Evolutionary conservation across 2,329 filamentous ascomycete genomes (phyloP), one percentile per base, ranked within the genome.

Genomic region (Scedosporium minutisporum): DNA sequence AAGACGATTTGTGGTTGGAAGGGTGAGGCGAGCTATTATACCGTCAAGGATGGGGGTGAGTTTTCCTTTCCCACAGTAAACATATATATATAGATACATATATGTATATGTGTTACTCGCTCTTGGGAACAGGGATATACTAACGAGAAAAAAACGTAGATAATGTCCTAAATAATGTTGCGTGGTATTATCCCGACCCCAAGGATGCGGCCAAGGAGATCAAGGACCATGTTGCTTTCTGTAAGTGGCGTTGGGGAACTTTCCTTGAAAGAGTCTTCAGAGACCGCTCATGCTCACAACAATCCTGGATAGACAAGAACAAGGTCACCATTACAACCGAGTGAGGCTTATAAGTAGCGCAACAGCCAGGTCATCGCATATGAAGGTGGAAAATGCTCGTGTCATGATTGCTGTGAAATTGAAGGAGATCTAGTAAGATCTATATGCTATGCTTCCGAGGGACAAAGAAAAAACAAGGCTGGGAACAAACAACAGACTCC

Each of bases 111-210:
- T 44, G 9, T 7, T 44, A 44, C 10, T n/a, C 42, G 9, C 9
- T 14, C 42, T n/a, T 21, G 3, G 7, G 44, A 23, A 23, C 44
- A 48, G 1, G 44, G 44, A 7, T 7, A 18, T 1, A 14, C 33
- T 9, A 38, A 29, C n/a, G 7, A 41, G 23, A 9, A 6, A 27
- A 29, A 18, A 21, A 7, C 63, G 79, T 80, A 77, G 46, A 74
- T 75, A 5, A 76, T 78, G 60, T 64, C 21, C 23, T 82, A 21
- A 72, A 77, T 42, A 81, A 86, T 64, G 81, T 80, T 2, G 83
- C 82, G 0, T 86, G 83, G 83, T 85, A 81, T 66, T 86, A 86
- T 65, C 76, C 82, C 2, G 68, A 77, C 51, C 77, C 82, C 1
- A 73, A 73, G 67, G 77, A 78, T 62, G 77, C 78, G 25, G 79